Evolutionary conservation across 2,329 filamentous ascomycete species (phyloP).

Genomic region (Trichophyton mentagrophytes): DNA sequence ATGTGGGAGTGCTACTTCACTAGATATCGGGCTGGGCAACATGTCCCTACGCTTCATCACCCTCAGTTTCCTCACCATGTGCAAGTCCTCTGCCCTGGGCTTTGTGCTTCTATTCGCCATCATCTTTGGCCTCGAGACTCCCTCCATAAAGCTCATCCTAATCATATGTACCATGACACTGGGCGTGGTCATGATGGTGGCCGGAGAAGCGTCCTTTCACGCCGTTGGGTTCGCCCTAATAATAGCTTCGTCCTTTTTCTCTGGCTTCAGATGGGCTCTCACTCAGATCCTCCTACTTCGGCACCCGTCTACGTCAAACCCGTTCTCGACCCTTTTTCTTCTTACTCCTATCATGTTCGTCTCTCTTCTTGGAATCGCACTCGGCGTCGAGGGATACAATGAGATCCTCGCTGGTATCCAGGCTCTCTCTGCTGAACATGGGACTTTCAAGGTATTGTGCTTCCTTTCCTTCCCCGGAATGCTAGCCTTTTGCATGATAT

Average conservation of each 20-base stretch:
- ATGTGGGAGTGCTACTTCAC: slow-evolving; percentile 79
- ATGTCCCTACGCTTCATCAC: slow-evolving; percentile 93
- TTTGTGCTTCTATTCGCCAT: slow-evolving; percentile 96
- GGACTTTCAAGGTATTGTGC: slow-evolving; percentile 50
- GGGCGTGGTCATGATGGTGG: slow-evolving; percentile 96
- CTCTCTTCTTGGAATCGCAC: slow-evolving; percentile 63
- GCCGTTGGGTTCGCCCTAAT: slow-evolving; percentile 78
- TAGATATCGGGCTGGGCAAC: slow-evolving; percentile 93
- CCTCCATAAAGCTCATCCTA: slow-evolving; percentile 69
- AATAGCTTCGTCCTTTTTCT: slow-evolving; percentile 88
- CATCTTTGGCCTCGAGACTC: slow-evolving; percentile 76
- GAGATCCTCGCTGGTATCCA: slow-evolving; percentile 54
- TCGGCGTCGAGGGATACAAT: slow-evolving; percentile 70
- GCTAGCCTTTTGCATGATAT: slow-evolving; percentile 92
- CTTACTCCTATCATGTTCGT: slow-evolving; percentile 95
- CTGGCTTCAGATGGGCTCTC: slow-evolving; percentile 95
- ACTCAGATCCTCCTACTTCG: slow-evolving; percentile 90
- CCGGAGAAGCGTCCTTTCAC: slow-evolving; percentile 83
- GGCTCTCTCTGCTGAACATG: slow-evolving; percentile 54
- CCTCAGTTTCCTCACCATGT: slow-evolving; percentile 98
- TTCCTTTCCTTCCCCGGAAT: slow-evolving; percentile 80
- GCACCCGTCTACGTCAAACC: slow-evolving; percentile 89
- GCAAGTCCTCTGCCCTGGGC: slow-evolving; percentile 89
- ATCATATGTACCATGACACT: slow-evolving; percentile 87
- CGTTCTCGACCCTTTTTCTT: slow-evolving; percentile 94